Percentiles rank a stretch among this genome's conserved stretches.
Conservation (phyloP, 306 rosid genomes). For the Urtica urens region DNA sequence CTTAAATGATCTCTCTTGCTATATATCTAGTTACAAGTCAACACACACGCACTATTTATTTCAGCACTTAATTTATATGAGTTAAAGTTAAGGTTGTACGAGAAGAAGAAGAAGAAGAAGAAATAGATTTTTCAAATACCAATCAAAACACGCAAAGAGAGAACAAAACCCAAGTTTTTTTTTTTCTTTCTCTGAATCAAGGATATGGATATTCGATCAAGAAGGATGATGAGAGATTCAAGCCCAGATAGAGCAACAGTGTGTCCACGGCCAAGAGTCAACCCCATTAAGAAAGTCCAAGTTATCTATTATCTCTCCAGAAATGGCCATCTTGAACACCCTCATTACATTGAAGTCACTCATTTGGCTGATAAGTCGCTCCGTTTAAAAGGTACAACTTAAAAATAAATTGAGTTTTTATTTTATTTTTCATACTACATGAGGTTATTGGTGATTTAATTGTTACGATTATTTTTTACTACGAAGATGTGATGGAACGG, state of each 20-base stretch:
- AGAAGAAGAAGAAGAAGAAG: too few species aligned
- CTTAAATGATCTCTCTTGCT: neutral
- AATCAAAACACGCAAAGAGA: neutral
- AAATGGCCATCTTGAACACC: constrained; percentile 77
- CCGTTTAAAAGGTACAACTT: constrained; percentile 45
- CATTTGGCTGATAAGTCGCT: constrained; percentile 61
- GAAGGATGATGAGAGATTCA: constrained; percentile 36
- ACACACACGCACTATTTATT: neutral
- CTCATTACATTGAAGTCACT: constrained; percentile 66
- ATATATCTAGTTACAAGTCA: neutral
- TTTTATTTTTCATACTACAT: neutral
- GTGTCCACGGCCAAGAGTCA: constrained; percentile 31
- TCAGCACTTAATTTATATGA: neutral
- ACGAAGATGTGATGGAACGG: constrained; percentile 59
- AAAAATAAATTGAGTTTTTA: neutral
- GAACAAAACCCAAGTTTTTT: neutral
- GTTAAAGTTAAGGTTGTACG: too few species aligned
- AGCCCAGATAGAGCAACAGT: constrained; percentile 55
- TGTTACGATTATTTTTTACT: neutral
- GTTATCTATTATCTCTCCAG: constrained; percentile 76
- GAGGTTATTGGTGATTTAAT: neutral
- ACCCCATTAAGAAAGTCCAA: constrained; percentile 47
- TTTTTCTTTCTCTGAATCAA: neutral
- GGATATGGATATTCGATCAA: constrained; percentile 42
- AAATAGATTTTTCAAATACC: too few species aligned